A percentile compares a stretch with the other conserved stretches of the same genome.
Conservation (phyloP, 768 basidiomycete genomes). For the Mycena olivaceomarginata region DNA sequence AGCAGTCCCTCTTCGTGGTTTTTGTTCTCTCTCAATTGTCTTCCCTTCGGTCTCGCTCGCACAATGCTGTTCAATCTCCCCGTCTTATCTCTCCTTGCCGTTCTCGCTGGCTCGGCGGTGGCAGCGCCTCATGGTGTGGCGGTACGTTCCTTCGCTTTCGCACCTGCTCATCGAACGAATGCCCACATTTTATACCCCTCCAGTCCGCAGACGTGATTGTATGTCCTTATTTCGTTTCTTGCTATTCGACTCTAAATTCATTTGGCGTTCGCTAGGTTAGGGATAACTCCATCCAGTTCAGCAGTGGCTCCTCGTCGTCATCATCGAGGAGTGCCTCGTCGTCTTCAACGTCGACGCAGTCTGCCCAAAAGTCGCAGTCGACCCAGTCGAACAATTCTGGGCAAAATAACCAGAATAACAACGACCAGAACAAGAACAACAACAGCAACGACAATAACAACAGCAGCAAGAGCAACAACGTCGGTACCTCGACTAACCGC, state of each 20-base stretch:
- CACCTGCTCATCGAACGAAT: no score
- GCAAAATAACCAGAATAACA: not conserved
- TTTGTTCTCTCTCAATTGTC: no score
- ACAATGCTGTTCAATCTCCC: not conserved
- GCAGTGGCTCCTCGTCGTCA: not conserved
- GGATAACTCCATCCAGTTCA: not conserved
- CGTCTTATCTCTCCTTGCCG: not conserved
- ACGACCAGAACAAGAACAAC: not conserved
- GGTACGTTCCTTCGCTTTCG: no score
- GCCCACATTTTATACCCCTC: not conserved
- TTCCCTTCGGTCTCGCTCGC: not conserved
- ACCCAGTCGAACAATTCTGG: not conserved
- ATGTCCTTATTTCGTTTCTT: not conserved
- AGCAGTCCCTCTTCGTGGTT: not conserved
- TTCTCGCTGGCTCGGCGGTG: not conserved
- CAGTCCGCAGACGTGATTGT: not conserved
- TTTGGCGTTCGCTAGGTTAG: not conserved
- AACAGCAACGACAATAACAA: not conserved
- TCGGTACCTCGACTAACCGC: not conserved
- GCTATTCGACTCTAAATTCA: not conserved
- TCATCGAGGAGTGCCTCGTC: not conserved
- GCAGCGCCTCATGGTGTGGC: not conserved
- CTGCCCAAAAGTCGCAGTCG: not conserved
- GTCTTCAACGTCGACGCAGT: not conserved
- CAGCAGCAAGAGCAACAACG: not conserved